Base-by-base conservation (phyloP, 345 rosid genomes). In the Rubroshorea leprosula region DNA sequence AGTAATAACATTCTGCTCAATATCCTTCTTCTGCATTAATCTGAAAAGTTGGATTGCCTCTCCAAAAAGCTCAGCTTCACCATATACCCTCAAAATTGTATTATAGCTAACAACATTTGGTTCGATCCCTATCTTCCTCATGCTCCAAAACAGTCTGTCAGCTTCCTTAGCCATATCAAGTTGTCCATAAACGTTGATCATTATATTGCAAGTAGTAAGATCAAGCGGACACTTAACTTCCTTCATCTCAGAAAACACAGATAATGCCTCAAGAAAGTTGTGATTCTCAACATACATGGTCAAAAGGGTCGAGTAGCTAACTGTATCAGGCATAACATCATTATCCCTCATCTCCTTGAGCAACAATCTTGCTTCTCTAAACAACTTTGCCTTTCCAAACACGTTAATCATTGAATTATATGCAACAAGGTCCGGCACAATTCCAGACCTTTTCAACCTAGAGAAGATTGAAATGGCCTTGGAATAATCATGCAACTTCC, bases 141-240 rank as follows among this genome's bases (percentile, higher is more conserved):
- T 76, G 60, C 95, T 83, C 95, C 95, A 92, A 68, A 92, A 92
- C 83, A 89, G 70, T 54, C 86, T 73, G 70, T 92, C 96, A 0
- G 90, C 95, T 76, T 92, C 98, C 70, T 82, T 86, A 23, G 80
- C 90, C 96, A 92, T 86, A 67, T 86, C 95, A 6, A 92, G 88
- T 74, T 89, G 95, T 64, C 98, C 96, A 67, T 92, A 92, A 64
- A 81, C 95, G 84, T 86, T 95, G 13, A 89, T 80, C 96, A 92
- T 87, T 26, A 92, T 72, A 70, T 92, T 86, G 51, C 96, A 89
- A 15, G 89, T 83, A 0, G 82, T 92, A 46, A 89, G 85, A 78
- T 92, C 93, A 63, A 77, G 73, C 0, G 74, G 64, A 49, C 95
- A 89, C 57, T 80, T 77, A 58, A 71, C 89, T 41, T 86, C 93